phyloP scores from a whole-genome alignment of 805 yeast genomes.

The Crinitomyces ghanaensis region DNA sequence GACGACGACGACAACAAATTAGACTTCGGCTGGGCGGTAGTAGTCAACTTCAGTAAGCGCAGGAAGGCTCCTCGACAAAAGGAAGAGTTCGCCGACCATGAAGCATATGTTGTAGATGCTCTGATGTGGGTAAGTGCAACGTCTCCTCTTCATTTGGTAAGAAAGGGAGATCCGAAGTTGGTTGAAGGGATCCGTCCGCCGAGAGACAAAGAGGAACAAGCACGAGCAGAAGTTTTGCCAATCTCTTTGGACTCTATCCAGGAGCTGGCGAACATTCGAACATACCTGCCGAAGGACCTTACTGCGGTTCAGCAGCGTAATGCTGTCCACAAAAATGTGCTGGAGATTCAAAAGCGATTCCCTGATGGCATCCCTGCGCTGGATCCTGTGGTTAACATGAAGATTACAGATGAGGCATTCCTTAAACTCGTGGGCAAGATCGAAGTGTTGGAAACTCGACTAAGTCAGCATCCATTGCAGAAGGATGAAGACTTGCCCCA shows the following conservation, averaged over 20 bases:
- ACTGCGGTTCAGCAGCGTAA: constrained; percentile 34
- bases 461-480: constrained; percentile 55
- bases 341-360: constrained; percentile 71
- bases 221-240: constrained; percentile 70
- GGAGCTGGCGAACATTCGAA: constrained; percentile 66
- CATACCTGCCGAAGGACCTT: constrained; percentile 67
- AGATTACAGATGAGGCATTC: constrained; percentile 73
- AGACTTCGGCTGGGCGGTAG: constrained; percentile 96
- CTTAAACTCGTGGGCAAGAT: constrained; percentile 58
- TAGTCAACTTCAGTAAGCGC: constrained; percentile 65
- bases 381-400: constrained; percentile 89
- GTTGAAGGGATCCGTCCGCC: constrained; percentile 89
- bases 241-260: constrained; percentile 69
- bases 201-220: constrained; percentile 47
- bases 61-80: constrained; percentile 19
- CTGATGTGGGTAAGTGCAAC: constrained; percentile 66
- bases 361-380: constrained; percentile 86
- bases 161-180: constrained; percentile 64
- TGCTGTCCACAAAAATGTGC: constrained; percentile 55
- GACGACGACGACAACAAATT: constrained; percentile 23
- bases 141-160: constrained; percentile 63
- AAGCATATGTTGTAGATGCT: constrained; percentile 78
- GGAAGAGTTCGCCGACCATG: constrained; percentile 63
- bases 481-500: constrained; percentile 40
- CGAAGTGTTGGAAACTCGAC: constrained; percentile 68